phyloP scores from a whole-genome alignment of 2,329 filamentous ascomycete species.

The Hypomyces rosellus region DNA sequence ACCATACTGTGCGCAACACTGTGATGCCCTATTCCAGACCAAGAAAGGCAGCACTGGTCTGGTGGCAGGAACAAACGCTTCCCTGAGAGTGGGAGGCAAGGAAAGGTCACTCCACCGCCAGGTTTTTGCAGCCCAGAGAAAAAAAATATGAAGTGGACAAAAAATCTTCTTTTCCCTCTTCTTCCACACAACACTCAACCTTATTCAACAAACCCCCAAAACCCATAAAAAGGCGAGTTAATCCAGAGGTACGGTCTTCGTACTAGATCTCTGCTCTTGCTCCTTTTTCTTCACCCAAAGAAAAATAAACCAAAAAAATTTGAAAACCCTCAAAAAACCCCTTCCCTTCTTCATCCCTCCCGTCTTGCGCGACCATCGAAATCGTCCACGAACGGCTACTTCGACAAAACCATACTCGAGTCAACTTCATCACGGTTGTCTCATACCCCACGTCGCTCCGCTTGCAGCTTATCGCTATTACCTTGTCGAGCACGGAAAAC shows the following conservation, averaged over 20 bases:
- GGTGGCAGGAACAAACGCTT: constrained; percentile 12
- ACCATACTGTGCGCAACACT: not conserved
- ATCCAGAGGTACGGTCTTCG: constrained; percentile 53
- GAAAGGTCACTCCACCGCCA: constrained; percentile 20
- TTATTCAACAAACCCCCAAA: constrained; percentile 41
- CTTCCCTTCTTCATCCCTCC: constrained; percentile 31
- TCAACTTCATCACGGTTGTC: constrained; percentile 10
- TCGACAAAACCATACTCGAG: constrained; percentile 13
- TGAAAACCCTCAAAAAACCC: constrained; percentile 55
- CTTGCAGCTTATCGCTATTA: constrained; percentile 9
- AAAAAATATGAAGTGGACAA: constrained; percentile 27
- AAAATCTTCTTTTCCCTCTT: constrained; percentile 36
- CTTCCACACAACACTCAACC: constrained; percentile 42
- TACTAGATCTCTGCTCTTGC: constrained; percentile 55
- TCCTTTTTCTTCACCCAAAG: constrained; percentile 44
- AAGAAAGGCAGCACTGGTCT: not conserved
- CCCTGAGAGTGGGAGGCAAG: constrained; percentile 10
- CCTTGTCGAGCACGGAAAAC: constrained; percentile 7
- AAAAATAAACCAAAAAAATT: constrained; percentile 55
- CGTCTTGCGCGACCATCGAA: constrained; percentile 22
- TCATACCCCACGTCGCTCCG: constrained; percentile 9
- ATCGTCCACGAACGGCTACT: constrained; percentile 21
- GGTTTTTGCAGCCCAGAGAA: constrained; percentile 16
- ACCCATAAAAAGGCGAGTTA: constrained; percentile 38
- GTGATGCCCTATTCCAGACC: constrained; percentile 8